Base-by-base conservation (phyloP, 139 green algal species). In the Mesotaenium endlicherianum region DNA sequence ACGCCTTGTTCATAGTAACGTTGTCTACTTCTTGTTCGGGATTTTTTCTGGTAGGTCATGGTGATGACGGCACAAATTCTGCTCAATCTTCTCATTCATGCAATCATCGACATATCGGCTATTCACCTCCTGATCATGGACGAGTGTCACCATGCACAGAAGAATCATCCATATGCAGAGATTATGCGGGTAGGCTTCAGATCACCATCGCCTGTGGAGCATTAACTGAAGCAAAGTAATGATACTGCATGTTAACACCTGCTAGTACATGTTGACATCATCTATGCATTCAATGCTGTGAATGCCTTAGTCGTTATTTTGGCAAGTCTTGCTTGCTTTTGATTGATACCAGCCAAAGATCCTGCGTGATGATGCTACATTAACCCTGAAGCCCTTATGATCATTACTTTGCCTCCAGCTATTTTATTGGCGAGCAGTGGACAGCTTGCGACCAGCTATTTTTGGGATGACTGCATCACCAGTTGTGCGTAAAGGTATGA, bases 31-130 rank as follows among this genome's bases (percentile, higher is more conserved):
- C n/a, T n/a, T n/a, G n/a, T n/a, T n/a, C n/a, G n/a, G n/a, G n/a
- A n/a, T n/a, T n/a, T n/a, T n/a, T n/a, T n/a, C n/a, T n/a, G n/a
- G n/a, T 78, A 94, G 68, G 90, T 94, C 39, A 58, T 93, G 69
- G 91, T 91, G 53, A 90, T 91, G 82, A 94, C 91, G 0, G 85
- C 87, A 1, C 91, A 94, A 70, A 88, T 94, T 2, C 69, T 93
- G 70, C 82, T 94, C 14, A 91, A 94, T 69, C 75, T 90, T 3
- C 81, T 94, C n/a, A 55, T 64, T 1, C 88, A 92, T 69, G 88
- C 69, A 14, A 90, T 94, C 2, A 11, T 87, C 77, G 83, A 90
- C 74, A 47, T 93, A 34, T 41, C 57, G 1, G 26, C 81, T 26
- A 41, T 93, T 0, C 81, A 90, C 74, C 86, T 94, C 50, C 76